Base-by-base conservation (phyloP, 2,329 filamentous ascomycete species). In the Penicillium hesseltinei region DNA sequence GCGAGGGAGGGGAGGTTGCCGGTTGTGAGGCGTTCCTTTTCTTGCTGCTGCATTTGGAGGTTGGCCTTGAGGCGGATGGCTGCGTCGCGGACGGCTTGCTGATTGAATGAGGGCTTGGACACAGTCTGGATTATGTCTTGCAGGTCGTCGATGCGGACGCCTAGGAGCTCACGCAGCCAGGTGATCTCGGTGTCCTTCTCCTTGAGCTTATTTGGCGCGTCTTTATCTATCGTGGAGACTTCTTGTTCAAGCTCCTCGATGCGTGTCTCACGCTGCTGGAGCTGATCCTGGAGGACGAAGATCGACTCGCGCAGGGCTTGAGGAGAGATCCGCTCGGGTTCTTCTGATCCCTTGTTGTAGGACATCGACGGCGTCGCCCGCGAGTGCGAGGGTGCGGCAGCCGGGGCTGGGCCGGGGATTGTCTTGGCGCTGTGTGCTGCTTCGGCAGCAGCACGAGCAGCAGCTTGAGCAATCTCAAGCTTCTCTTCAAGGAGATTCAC, bases 11-110 rank as follows among this genome's bases (percentile, higher is more conserved):
- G 88, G 42, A 96, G 84, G 40, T 89, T 74, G 21, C 81, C 87
- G 53, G 88, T 87, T 76, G 90, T 84, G 0, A 91, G 88, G 58
- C 94, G 85, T 74, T 97, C 93, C 51, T 91, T 90, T 76, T 97
- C 92, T 72, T 96, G 91, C 71, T 95, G 90, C 74, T 99, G 93
- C 94, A 99, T 99, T 72, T 97, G 91, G 36, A 99, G 81, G 69
- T 96, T 97, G 15, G 94, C 91, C 72, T 91, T 91, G 59, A 99
- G 87, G 52, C 94, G 88, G 66, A 97, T 97, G 36, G 91, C 90
- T 6, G 92, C 92, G 71, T 97, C 92, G 67, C 90, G 90, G 62
- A 97, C 89, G 6, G 84, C 83, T 61, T 91, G 86, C 56, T 86
- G 85, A 73, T 97, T 88, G 71, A 90, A 94, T 27, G 82, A 80